A percentile compares a stretch with the other conserved stretches of the same genome.
phyloP scores from a whole-genome alignment of 345 rosid genomes.

The Linum trigynum region DNA sequence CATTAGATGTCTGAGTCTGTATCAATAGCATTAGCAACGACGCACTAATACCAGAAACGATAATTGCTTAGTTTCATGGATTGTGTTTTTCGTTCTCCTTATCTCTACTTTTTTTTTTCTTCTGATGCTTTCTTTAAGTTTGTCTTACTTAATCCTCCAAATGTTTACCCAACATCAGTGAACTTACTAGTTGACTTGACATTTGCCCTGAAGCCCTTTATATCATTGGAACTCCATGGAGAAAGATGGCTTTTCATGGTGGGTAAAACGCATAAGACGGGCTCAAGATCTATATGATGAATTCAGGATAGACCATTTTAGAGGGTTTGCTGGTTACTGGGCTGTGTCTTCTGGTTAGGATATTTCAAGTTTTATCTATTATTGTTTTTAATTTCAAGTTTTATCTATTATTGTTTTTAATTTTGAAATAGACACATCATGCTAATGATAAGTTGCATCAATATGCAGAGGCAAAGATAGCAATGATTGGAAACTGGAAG shows the following conservation, averaged over 20 bases:
- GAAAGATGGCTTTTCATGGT: slow-evolving; percentile 77
- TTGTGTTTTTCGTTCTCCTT: neutral
- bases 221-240: slow-evolving; percentile 95
- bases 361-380: slow-evolving; percentile 11
- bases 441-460: slow-evolving; percentile 14
- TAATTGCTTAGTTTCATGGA: neutral
- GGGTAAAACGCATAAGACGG: slow-evolving; percentile 64
- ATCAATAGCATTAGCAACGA: no score
- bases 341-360: slow-evolving; percentile 80
- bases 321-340: slow-evolving; percentile 98
- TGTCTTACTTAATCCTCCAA: neutral
- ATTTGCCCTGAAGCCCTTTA: slow-evolving; percentile 56
- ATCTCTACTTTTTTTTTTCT: slow-evolving; percentile 8
- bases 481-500: slow-evolving; percentile 82
- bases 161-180: neutral
- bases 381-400: slow-evolving; percentile 1
- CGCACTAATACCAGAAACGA: neutral
- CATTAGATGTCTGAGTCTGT: no score
- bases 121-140: neutral
- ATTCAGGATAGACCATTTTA: slow-evolving; percentile 90
- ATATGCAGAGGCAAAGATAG: slow-evolving; percentile 75
- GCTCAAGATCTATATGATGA: slow-evolving; percentile 76
- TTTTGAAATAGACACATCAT: neutral
- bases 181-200: slow-evolving; percentile 14
- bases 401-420: neutral